A percentile compares a stretch with the other conserved stretches of the same genome.
Conservation (phyloP, 352 stramenopile genomes). For the Pythium aristosporum region DNA sequence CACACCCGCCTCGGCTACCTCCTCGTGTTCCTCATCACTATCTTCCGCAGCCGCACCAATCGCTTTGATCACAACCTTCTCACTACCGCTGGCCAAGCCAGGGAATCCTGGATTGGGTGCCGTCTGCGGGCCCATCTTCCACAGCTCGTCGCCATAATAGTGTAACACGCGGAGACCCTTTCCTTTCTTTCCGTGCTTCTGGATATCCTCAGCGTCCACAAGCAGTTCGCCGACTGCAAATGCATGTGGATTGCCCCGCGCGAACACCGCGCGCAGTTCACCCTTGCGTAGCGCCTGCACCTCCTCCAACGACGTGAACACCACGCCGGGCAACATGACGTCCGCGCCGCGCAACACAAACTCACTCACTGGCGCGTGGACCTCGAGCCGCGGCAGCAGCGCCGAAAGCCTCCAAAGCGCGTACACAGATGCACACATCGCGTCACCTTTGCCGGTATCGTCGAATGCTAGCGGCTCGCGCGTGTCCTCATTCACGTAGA, state of each 20-base stretch:
- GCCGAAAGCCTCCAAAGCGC: conserved; percentile 53
- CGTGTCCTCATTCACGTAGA: conserved; percentile 60
- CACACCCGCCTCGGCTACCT: conserved; percentile 27
- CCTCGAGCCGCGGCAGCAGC: conserved; percentile 54
- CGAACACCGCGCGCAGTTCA: conserved; percentile 64
- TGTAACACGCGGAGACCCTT: conserved; percentile 68
- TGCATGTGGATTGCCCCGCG: conserved; percentile 69
- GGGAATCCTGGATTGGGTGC: conserved; percentile 69
- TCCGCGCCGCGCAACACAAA: conserved; percentile 80
- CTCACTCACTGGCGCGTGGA: conserved; percentile 79
- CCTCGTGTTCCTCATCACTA: conserved; percentile 4
- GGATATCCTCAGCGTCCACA: conserved; percentile 58
- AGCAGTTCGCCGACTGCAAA: conserved; percentile 81
- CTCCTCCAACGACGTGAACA: conserved; percentile 58
- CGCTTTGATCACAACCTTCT: conserved; percentile 20
- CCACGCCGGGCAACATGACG: conserved; percentile 82
- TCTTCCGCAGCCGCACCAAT: conserved; percentile 19
- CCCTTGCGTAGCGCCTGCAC: conserved; percentile 57
- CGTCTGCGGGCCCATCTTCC: conserved; percentile 67
- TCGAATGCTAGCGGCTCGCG: conserved; percentile 77
- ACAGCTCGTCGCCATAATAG: conserved; percentile 72
- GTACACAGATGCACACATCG: conserved; percentile 66
- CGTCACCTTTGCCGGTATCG: conserved; percentile 58
- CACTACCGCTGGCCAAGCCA: conserved; percentile 17
- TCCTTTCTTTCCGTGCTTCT: conserved; percentile 61